A percentile compares a stretch with the other conserved stretches of the same genome.
Evolutionary conservation across 495 filamentous ascomycete genomes (phyloP).

Genomic region (Aspergillus kassunensis): DNA sequence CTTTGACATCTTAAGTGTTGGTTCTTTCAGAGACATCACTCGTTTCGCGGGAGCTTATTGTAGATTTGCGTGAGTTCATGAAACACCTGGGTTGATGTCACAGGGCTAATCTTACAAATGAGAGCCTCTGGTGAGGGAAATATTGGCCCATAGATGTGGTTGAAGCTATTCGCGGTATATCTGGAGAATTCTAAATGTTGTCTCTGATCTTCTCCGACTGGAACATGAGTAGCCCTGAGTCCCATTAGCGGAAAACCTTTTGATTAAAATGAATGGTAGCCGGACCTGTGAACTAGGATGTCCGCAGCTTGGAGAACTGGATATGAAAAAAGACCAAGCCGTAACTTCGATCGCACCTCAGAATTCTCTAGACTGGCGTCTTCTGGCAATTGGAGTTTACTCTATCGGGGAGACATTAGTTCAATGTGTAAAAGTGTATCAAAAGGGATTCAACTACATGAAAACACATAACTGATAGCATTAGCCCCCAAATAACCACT

Average conservation of each 20-base stretch:
- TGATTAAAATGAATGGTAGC: constrained; percentile 4
- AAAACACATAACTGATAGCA: background rate
- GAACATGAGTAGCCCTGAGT: constrained; percentile 80
- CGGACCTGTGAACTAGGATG: constrained; percentile 76
- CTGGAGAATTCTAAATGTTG: constrained; percentile 94
- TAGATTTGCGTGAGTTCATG: constrained; percentile 3
- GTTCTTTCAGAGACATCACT: constrained; percentile 82
- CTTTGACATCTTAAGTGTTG: constrained; percentile 87
- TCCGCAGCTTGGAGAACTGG: constrained; percentile 95
- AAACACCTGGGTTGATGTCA: background rate
- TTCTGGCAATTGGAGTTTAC: constrained; percentile 60
- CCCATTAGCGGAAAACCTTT: constrained; percentile 16
- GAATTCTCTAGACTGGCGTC: constrained; percentile 50
- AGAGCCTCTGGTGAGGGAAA: constrained; percentile 69
- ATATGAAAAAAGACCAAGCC: constrained; percentile 93
- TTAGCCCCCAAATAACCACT: constrained; percentile 4
- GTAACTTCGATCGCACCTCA: constrained; percentile 54
- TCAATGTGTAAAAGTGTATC: background rate
- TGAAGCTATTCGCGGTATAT: constrained; percentile 79
- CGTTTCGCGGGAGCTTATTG: constrained; percentile 65
- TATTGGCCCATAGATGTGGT: constrained; percentile 61
- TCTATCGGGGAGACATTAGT: constrained; percentile 46
- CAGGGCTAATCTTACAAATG: constrained; percentile 55
- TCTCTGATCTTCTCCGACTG: constrained; percentile 87
- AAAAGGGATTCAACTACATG: too few species aligned